phyloP scores from a whole-genome alignment of 768 basidiomycete species.

The Auricularia sp. region DNA sequence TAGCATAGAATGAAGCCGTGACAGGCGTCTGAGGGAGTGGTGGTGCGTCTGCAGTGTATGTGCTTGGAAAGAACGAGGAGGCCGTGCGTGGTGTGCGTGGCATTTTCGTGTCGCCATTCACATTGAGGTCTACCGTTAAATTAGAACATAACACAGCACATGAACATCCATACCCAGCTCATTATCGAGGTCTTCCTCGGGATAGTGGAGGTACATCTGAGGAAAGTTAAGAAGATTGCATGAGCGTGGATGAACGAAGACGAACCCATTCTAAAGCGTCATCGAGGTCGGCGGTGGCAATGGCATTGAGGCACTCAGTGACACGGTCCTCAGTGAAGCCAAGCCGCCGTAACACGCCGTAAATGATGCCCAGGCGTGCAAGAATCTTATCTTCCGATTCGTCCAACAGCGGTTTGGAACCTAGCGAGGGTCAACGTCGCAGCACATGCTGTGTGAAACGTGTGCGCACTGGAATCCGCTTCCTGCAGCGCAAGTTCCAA shows the following conservation, averaged over 20 bases:
- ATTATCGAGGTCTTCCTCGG: slow-evolving; percentile 44
- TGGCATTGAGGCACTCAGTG: slow-evolving; percentile 56
- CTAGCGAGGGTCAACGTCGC: not conserved
- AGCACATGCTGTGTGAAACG: not conserved
- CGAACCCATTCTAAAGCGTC: slow-evolving; percentile 87
- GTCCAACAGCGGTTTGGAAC: slow-evolving; percentile 22
- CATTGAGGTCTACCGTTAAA: not conserved
- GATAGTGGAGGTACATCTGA: slow-evolving; percentile 58
- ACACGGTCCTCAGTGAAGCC: slow-evolving; percentile 66
- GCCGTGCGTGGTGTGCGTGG: slow-evolving; percentile 5
- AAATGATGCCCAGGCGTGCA: slow-evolving; percentile 64
- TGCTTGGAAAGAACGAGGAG: slow-evolving; percentile 1
- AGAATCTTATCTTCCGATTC: slow-evolving; percentile 64
- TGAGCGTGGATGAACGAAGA: slow-evolving; percentile 1
- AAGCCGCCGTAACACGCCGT: slow-evolving; percentile 67
- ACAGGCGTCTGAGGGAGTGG: slow-evolving; percentile 4
- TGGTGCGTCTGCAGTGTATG: not conserved
- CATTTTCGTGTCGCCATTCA: not conserved
- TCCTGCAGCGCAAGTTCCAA: slow-evolving; percentile 36
- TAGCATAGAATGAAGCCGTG: not conserved
- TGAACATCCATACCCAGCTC: slow-evolving; percentile 12
- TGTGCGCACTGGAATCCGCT: slow-evolving; percentile 7
- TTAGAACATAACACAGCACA: not conserved
- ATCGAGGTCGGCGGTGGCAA: slow-evolving; percentile 67
- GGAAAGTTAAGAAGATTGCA: not conserved